Evolutionary conservation across 306 rosid species (phyloP).

Genomic region (Begonia masoniana): DNA sequence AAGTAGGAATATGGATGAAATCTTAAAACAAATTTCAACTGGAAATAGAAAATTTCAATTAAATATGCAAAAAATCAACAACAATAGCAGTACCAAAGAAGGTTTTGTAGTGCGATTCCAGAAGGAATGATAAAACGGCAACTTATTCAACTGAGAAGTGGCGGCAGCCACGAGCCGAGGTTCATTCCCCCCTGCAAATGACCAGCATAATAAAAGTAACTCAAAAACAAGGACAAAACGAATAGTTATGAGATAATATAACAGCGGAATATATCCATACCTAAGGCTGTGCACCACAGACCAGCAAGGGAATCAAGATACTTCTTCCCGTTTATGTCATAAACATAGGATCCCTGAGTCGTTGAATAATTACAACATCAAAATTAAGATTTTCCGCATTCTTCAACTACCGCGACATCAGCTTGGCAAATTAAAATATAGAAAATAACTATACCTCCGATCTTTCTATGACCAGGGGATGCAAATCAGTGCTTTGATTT

Average conservation of each 20-base stretch:
- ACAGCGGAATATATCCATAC: conserved; percentile 12
- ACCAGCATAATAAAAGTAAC: neutral
- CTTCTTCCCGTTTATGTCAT: conserved; percentile 69
- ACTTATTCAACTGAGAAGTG: conserved; percentile 56
- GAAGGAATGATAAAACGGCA: conserved; percentile 98
- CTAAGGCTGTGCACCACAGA: conserved; percentile 83
- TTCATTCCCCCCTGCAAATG: conserved; percentile 75
- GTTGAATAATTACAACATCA: neutral
- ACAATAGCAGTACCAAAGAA: conserved; percentile 53
- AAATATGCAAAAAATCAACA: too few species aligned
- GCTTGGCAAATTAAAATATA: neutral
- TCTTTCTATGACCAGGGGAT: conserved; percentile 70
- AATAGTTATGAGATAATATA: neutral
- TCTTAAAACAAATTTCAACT: too few species aligned
- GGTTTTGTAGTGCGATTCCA: conserved; percentile 97
- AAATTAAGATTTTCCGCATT: conserved; percentile 5
- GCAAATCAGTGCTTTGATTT: conserved; percentile 43
- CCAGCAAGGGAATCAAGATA: conserved; percentile 95
- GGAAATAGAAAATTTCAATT: too few species aligned
- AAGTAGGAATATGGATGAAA: neutral
- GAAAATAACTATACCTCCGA: conserved; percentile 41
- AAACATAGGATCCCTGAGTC: conserved; percentile 85
- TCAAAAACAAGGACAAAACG: conserved; percentile 2
- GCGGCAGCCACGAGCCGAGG: conserved; percentile 85
- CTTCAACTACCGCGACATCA: neutral